These are phyloP conservation scores for Pseudognaphalium luteoalbum DNA, from an alignment of 129 eudicot genomes.

Conservation along the genomic window DNA sequence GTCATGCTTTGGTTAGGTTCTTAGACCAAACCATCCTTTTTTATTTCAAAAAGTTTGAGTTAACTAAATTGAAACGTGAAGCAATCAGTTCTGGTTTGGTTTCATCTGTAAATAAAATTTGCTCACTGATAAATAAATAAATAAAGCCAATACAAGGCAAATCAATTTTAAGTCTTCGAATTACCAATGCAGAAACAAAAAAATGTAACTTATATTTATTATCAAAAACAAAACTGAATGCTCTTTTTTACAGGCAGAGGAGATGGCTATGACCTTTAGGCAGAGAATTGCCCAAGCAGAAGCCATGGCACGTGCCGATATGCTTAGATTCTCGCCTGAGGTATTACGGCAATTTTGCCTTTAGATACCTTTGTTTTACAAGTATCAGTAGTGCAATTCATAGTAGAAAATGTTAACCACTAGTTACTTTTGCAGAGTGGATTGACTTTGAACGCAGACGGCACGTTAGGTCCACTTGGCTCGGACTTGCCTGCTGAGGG, in stretches of 20 bases:
- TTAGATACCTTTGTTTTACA: not conserved
- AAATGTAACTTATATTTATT: not conserved
- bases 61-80: not conserved
- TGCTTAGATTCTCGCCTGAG: constrained; percentile 98
- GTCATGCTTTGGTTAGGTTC: not conserved
- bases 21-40: not conserved
- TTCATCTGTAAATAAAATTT: not conserved
- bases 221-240: not conserved
- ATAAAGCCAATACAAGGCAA: no score
- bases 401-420: not conserved
- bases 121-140: no score
- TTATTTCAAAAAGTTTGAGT: no score
- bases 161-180: not conserved
- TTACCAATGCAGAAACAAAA: not conserved
- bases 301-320: constrained; percentile 99
- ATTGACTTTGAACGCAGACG: constrained; percentile 60
- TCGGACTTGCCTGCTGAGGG: constrained; percentile 73
- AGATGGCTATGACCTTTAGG: constrained; percentile 96
- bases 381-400: not conserved
- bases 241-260: constrained; percentile 66
- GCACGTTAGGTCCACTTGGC: constrained; percentile 55
- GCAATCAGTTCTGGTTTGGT: not conserved
- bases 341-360: constrained; percentile 24
- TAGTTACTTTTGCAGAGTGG: constrained; percentile 50
- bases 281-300: constrained; percentile 98